Evolutionary conservation across 164 flowering plant genomes (phyloP).

Genomic region (grape (Vitis vinifera)): ASM3070453v1 NC_081810.1:6484501-6485000

Average conservation of each 20-base stretch:
- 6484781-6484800: constrained; percentile 6
- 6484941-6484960: constrained; percentile 69
- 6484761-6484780: constrained; percentile 20
- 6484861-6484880: constrained; percentile 66
- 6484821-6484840: background rate
- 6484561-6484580: no score
- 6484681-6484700: no score
- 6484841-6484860: constrained; percentile 1
- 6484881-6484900: constrained; percentile 89
- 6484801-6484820: constrained; percentile 2
- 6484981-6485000: constrained; percentile 67
- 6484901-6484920: constrained; percentile 86
- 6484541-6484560: no score
- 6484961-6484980: constrained; percentile 71
- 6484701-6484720: constrained; percentile 32
- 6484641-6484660: no score
- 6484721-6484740: constrained; percentile 30
- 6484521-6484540: no score
- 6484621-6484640: no score
- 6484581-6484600: no score
- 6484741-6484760: constrained; percentile 26
- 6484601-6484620: no score
- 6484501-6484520: no score
- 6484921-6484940: constrained; percentile 90
- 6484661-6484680: no score